phyloP scores from a whole-genome alignment of 352 stramenopile species.

The Phytophthora pistaciae region DNA sequence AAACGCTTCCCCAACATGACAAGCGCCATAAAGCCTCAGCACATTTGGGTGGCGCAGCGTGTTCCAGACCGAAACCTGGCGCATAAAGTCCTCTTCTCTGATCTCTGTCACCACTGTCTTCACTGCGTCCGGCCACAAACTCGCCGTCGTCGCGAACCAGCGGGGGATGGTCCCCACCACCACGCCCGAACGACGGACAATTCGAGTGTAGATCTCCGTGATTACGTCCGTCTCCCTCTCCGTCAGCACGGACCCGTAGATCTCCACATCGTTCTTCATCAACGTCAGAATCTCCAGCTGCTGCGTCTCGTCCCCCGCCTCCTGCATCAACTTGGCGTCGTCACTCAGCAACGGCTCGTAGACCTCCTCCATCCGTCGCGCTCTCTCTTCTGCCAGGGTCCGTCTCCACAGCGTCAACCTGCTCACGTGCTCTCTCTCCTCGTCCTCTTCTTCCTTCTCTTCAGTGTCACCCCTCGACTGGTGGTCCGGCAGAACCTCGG shows the following conservation, averaged over 20 bases:
- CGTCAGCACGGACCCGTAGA: constrained; percentile 1
- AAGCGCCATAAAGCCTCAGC: background rate
- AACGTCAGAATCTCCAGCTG: background rate
- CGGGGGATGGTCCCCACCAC: background rate
- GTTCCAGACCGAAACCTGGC: background rate
- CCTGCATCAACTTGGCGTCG: background rate
- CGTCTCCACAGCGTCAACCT: background rate
- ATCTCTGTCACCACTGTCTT: background rate
- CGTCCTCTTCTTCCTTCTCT: background rate
- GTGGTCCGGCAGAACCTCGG: background rate
- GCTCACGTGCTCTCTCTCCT: background rate
- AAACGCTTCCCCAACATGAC: background rate
- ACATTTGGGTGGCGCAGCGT: background rate
- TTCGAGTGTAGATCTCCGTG: background rate
- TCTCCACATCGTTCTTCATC: background rate
- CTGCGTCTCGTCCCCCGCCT: background rate
- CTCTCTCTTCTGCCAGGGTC: background rate
- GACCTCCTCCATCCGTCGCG: background rate
- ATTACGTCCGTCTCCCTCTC: constrained; percentile 1
- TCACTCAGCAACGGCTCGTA: constrained; percentile 1
- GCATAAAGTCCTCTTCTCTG: background rate
- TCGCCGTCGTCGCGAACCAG: constrained; percentile 4
- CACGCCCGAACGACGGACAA: background rate
- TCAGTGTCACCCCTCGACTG: background rate
- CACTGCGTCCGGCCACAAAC: background rate